Percentiles rank a stretch among this genome's conserved stretches.
Conservation (phyloP, 768 basidiomycete genomes). For the Boletus rubroflammeus region DNA sequence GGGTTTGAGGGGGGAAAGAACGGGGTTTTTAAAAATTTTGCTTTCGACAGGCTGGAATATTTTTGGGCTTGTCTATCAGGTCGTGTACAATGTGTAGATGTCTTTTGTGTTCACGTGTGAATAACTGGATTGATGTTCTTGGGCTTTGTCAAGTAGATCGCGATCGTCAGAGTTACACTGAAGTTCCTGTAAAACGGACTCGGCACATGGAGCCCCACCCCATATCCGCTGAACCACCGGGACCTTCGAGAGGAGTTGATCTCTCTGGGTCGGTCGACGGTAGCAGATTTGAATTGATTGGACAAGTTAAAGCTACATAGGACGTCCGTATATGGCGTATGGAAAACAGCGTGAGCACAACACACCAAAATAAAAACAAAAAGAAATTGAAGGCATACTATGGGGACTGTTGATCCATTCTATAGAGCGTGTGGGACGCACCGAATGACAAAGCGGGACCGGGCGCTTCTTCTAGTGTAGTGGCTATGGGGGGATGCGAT, state of each 20-base stretch:
- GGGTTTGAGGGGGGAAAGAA: neutral
- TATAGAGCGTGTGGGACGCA: neutral
- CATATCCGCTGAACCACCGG: no score
- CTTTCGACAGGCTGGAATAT: neutral
- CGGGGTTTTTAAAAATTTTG: neutral
- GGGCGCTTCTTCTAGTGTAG: no score
- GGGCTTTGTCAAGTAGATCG: no score
- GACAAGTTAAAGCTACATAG: neutral
- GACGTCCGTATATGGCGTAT: neutral
- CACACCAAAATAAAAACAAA: neutral
- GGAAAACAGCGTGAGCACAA: neutral
- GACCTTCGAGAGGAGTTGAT: neutral
- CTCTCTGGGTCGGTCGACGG: neutral
- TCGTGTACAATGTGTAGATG: neutral
- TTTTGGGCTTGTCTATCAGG: neutral
- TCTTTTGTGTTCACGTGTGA: neutral
- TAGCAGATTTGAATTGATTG: neutral
- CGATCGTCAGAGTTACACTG: neutral
- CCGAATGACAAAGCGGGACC: neutral
- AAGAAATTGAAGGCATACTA: no score
- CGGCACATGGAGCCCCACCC: neutral
- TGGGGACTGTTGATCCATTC: neutral
- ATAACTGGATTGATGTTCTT: neutral
- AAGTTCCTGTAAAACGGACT: neutral
- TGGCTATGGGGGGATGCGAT: slow-evolving; percentile 27